These are phyloP conservation scores for Ustilago shanxiensis DNA, from an alignment of 1,284 basidiomycete species.

Conservation along the genomic window DNA sequence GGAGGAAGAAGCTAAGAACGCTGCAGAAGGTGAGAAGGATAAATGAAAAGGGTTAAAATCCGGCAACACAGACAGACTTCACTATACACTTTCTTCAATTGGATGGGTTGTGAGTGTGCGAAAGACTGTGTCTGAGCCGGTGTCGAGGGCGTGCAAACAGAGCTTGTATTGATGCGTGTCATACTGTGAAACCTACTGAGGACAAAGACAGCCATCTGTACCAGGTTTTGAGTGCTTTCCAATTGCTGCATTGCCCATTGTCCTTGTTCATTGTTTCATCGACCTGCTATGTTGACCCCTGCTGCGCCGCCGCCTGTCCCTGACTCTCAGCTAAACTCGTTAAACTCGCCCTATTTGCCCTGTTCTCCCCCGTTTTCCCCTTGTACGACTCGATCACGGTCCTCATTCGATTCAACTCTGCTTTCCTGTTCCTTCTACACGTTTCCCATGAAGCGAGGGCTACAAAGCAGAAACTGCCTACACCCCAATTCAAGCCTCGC, in stretches of 20 bases:
- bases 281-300: conserved; percentile 7
- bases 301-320: background rate
- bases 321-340: conserved; percentile 7
- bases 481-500: conserved; percentile 57
- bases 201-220: background rate
- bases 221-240: background rate
- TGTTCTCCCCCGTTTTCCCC: conserved; percentile 1
- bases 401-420: conserved; percentile 49
- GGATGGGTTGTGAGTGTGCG: background rate
- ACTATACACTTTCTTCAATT: background rate
- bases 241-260: background rate
- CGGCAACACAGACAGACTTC: background rate
- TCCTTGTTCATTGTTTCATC: background rate
- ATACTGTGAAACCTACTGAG: too few relatives aligned
- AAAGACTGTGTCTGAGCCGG: background rate
- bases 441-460: conserved; percentile 46
- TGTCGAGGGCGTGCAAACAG: too few relatives aligned
- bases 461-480: conserved; percentile 54
- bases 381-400: conserved; percentile 51
- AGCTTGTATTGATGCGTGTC: too few relatives aligned
- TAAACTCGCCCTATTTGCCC: conserved; percentile 14
- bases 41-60: background rate
- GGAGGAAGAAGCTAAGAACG: conserved; percentile 20
- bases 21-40: background rate
- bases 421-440: conserved; percentile 47